phyloP scores from a whole-genome alignment of 2,329 filamentous ascomycete species.

The Harringtonia aguacate region DNA sequence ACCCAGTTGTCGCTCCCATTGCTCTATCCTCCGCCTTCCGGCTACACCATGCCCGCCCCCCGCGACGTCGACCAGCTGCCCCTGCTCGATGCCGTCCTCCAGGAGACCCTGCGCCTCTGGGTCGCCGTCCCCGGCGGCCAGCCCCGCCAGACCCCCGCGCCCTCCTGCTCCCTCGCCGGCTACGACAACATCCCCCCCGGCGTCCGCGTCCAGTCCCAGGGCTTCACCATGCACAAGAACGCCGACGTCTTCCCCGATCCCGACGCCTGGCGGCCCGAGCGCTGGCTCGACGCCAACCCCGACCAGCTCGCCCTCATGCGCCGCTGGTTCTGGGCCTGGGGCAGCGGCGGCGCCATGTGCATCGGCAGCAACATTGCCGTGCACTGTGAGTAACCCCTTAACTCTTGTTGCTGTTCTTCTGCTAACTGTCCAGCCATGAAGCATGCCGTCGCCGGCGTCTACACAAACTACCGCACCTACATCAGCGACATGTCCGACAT shows the following conservation, averaged over 20 bases:
- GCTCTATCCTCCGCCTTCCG: neutral
- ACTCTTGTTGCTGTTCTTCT: no score
- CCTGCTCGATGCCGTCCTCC: conserved; percentile 2
- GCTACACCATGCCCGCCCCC: neutral
- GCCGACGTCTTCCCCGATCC: conserved; percentile 1
- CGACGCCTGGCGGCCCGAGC: neutral
- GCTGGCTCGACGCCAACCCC: neutral
- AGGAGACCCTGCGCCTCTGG: conserved; percentile 1
- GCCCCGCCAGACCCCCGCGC: neutral
- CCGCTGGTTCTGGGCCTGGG: conserved; percentile 4
- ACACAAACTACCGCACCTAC: neutral
- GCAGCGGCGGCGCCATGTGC: conserved; percentile 2
- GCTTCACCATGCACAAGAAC: neutral
- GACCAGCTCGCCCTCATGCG: conserved; percentile 2
- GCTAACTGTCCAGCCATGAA: neutral
- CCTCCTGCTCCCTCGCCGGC: neutral
- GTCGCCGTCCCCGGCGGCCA: neutral
- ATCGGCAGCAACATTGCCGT: conserved; percentile 4
- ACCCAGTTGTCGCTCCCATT: neutral
- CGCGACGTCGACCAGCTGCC: conserved; percentile 2
- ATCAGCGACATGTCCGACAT: neutral
- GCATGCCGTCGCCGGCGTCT: neutral
- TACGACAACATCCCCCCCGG: conserved; percentile 1
- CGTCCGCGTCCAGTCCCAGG: neutral
- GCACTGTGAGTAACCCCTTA: neutral